Percentiles rank a stretch among this genome's conserved stretches.
phyloP scores from a whole-genome alignment of 495 filamentous ascomycete genomes.

The Recurvomyces mirabilis region DNA sequence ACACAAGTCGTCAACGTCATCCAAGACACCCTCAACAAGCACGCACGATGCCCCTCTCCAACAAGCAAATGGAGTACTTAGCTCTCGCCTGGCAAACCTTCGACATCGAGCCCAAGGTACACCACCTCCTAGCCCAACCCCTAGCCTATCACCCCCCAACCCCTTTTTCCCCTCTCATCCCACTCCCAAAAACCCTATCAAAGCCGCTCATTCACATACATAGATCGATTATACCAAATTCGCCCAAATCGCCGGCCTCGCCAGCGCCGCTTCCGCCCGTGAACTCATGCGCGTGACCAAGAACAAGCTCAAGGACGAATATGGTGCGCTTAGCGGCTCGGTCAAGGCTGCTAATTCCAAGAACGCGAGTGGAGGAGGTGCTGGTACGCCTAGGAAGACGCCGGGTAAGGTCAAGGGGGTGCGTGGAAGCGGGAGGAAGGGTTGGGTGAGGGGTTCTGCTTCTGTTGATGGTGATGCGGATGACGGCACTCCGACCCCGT shows the following conservation, averaged over 20 bases:
- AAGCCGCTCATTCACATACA: too few relatives aligned
- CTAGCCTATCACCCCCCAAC: neutral
- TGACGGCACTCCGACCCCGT: too few relatives aligned
- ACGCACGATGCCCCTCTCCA: constrained; percentile 10
- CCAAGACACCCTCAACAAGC: too few relatives aligned
- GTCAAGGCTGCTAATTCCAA: neutral
- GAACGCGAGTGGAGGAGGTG: too few relatives aligned
- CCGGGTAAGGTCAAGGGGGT: too few relatives aligned
- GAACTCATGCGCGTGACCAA: constrained; percentile 17
- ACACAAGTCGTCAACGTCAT: neutral
- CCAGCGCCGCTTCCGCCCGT: constrained; percentile 2
- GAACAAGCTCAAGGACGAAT: constrained; percentile 4
- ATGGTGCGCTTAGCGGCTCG: neutral
- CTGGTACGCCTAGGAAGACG: neutral
- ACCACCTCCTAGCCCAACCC: neutral
- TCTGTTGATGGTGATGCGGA: too few relatives aligned
- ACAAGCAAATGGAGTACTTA: constrained; percentile 7
- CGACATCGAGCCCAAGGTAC: constrained; percentile 15
- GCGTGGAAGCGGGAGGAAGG: too few relatives aligned
- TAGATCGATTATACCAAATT: constrained; percentile 16
- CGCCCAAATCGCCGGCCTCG: constrained; percentile 7
- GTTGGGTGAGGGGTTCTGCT: too few relatives aligned
- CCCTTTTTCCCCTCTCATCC: neutral
- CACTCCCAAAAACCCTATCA: neutral
- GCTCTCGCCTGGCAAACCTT: constrained; percentile 12